These are phyloP conservation scores for Rhodocollybia butyracea DNA, from an alignment of 768 basidiomycete species.

Conservation along the genomic window DNA sequence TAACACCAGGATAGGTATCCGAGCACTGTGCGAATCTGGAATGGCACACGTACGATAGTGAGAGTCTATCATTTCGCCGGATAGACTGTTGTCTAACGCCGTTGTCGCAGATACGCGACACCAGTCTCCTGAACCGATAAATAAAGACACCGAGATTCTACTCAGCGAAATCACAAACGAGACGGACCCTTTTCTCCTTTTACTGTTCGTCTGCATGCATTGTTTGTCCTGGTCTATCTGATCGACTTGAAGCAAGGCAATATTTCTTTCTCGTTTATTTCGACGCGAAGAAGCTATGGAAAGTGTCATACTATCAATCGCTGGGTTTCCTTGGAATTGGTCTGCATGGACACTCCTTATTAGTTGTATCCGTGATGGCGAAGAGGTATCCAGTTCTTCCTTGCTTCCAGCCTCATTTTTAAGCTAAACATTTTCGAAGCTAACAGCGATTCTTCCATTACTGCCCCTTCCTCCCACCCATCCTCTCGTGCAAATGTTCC, in stretches of 20 bases:
- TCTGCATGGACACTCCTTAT: slow-evolving; percentile 85
- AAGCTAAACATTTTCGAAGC: slow-evolving; percentile 23
- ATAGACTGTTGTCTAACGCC: not conserved
- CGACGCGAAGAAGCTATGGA: slow-evolving; percentile 87
- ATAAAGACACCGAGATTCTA: slow-evolving; percentile 53
- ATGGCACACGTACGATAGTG: slow-evolving; percentile 82
- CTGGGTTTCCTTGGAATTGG: slow-evolving; percentile 90
- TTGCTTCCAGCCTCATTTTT: not conserved
- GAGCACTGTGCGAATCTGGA: slow-evolving; percentile 81
- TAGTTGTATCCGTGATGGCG: slow-evolving; percentile 74
- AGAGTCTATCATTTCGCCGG: slow-evolving; percentile 20
- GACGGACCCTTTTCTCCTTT: slow-evolving; percentile 80
- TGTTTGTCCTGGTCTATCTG: slow-evolving; percentile 3
- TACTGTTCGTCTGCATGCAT: slow-evolving; percentile 50
- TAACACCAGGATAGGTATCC: slow-evolving; percentile 50
- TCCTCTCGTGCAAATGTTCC: slow-evolving; percentile 64
- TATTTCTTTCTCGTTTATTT: slow-evolving; percentile 77
- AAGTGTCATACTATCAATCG: slow-evolving; percentile 69
- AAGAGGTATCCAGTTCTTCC: slow-evolving; percentile 59
- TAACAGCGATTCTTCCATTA: slow-evolving; percentile 46
- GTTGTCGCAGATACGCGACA: slow-evolving; percentile 55
- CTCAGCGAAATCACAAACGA: slow-evolving; percentile 54
- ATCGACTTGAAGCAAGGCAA: slow-evolving; percentile 58
- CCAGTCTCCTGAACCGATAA: slow-evolving; percentile 66
- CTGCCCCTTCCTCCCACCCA: slow-evolving; percentile 44